These are phyloP conservation scores for Fagus crenata DNA, from an alignment of 306 rosid genomes.

Conservation along the genomic window DNA sequence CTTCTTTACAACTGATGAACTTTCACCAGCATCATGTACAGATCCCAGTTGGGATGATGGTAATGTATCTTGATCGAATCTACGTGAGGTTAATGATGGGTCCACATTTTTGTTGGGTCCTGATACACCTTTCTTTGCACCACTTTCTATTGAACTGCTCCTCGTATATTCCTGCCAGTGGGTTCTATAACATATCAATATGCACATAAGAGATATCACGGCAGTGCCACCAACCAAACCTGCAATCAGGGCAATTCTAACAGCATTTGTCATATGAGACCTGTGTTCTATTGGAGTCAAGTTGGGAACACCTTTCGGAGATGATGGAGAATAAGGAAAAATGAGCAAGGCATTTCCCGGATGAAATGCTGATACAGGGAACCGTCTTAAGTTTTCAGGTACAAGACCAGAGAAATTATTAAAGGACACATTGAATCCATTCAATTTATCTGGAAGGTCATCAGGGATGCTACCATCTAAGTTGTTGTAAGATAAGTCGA, in stretches of 20 bases:
- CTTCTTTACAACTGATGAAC: conserved; percentile 35
- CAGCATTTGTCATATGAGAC: conserved; percentile 44
- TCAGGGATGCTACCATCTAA: conserved; percentile 66
- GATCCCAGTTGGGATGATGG: conserved; percentile 28
- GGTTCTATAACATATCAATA: conserved; percentile 41
- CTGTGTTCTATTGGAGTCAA: conserved; percentile 30
- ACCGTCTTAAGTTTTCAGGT: conserved; percentile 54
- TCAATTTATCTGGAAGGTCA: conserved; percentile 56
- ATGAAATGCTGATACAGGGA: conserved; percentile 75
- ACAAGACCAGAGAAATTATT: conserved; percentile 69
- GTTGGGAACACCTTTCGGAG: conserved; percentile 41
- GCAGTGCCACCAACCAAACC: conserved; percentile 50
- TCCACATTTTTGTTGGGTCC: conserved; percentile 40
- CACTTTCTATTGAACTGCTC: conserved; percentile 35
- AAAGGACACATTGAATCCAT: conserved; percentile 60
- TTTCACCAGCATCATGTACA: conserved; percentile 27
- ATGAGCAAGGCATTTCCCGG: conserved; percentile 68
- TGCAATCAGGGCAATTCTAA: conserved; percentile 56
- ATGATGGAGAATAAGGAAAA: conserved; percentile 42
- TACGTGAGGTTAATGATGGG: conserved; percentile 32
- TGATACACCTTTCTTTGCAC: conserved; percentile 35
- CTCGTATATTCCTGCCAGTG: conserved; percentile 31
- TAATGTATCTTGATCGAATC: conserved; percentile 22
- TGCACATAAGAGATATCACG: conserved; percentile 45
- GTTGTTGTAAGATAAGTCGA: conserved; percentile 54